These are phyloP conservation scores for Cudoniella acicularis DNA, from an alignment of 495 filamentous ascomycete species.

Conservation along the genomic window DNA sequence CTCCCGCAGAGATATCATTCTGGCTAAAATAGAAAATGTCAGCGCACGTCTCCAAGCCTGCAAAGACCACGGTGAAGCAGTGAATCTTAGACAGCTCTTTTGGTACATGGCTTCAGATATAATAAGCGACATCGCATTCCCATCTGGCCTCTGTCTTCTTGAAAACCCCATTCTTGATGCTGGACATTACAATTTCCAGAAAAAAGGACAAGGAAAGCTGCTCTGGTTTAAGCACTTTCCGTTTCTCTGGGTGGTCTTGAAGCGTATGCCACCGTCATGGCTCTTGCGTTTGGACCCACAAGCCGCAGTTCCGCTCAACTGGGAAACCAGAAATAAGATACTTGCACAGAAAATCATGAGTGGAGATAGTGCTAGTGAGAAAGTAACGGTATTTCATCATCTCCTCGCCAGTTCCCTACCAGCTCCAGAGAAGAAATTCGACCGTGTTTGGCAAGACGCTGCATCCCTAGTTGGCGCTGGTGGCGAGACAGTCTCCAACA, in stretches of 20 bases:
- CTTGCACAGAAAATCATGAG: constrained; percentile 1
- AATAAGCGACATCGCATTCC: constrained; percentile 41
- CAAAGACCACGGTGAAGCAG: constrained; percentile 8
- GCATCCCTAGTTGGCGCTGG: constrained; percentile 28
- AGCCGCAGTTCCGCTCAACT: no score
- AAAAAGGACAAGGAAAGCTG: constrained; percentile 5
- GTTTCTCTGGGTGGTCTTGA: background rate
- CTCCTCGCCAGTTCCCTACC: constrained; percentile 21
- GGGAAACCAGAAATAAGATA: background rate
- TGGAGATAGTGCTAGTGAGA: constrained; percentile 1
- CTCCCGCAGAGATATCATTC: constrained; percentile 21
- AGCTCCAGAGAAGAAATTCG: constrained; percentile 26
- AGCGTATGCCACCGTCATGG: background rate
- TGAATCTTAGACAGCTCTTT: constrained; percentile 30
- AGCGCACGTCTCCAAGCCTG: background rate
- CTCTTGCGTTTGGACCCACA: background rate
- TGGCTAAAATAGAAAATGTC: constrained; percentile 11
- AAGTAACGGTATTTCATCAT: constrained; percentile 16
- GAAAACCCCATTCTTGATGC: constrained; percentile 16
- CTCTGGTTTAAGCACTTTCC: constrained; percentile 17
- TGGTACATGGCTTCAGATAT: constrained; percentile 39
- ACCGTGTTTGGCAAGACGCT: constrained; percentile 29
- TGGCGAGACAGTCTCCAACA: constrained; percentile 25
- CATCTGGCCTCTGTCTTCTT: constrained; percentile 28
- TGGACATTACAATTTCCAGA: constrained; percentile 9